phyloP scores from a whole-genome alignment of 768 basidiomycete genomes.

The Lactarius deliciosus region DNA sequence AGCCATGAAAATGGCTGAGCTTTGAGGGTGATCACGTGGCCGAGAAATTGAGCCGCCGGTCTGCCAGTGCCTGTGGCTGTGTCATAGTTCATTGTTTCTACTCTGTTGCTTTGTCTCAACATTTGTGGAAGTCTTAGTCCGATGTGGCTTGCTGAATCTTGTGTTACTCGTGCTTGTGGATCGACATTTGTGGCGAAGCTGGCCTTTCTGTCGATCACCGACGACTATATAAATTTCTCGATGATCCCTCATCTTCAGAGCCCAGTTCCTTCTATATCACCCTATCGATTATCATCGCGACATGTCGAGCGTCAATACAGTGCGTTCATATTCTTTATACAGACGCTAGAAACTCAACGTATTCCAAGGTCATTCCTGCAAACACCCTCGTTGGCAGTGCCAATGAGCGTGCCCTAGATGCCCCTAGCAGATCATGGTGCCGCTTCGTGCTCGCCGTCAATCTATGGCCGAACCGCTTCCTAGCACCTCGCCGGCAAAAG shows the following conservation, averaged over 20 bases:
- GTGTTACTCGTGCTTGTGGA: slow-evolving; percentile 3
- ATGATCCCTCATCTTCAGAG: not conserved
- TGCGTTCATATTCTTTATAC: not conserved
- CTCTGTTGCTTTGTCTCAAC: not conserved
- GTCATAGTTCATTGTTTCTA: not conserved
- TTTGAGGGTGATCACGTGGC: not conserved
- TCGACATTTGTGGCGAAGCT: slow-evolving; percentile 7
- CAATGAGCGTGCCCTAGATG: not conserved
- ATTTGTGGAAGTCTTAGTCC: not conserved
- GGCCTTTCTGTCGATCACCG: not conserved
- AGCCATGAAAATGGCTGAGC: not conserved
- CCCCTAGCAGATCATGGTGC: not conserved
- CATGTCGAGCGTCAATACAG: slow-evolving; percentile 17
- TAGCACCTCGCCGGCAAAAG: not conserved
- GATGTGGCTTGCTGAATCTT: slow-evolving; percentile 8
- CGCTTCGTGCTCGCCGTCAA: not conserved
- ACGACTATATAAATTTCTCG: slow-evolving; percentile 9
- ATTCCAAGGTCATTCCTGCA: slow-evolving; percentile 7
- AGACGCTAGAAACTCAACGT: not conserved
- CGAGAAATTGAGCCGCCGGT: not conserved
- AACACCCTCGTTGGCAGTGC: slow-evolving; percentile 15
- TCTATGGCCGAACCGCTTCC: not conserved
- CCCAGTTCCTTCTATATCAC: not conserved
- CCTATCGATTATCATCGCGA: not conserved
- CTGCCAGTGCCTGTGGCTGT: not conserved